Evolutionary conservation across 345 rosid species (phyloP), one percentile per base, ranked within the genome.

Genomic region (Salix viminalis): DNA sequence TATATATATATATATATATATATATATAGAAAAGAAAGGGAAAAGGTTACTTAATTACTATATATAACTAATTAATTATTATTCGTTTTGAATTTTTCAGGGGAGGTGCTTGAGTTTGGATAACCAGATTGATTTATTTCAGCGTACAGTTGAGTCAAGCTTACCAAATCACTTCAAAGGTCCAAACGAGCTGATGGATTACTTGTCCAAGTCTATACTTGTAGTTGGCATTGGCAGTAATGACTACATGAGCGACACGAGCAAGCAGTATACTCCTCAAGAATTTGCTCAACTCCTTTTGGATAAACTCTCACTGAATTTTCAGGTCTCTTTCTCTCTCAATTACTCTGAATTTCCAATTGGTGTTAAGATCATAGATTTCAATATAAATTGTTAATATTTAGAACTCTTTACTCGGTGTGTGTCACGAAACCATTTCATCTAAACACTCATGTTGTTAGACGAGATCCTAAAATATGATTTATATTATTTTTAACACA

Each of bases 101-200:
- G 90, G 90, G 0, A 80, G 70, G 79, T 84, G 90, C 80, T 74
- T 87, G 79, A 79, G 46, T 26, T 46, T 87, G 80, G 84, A 48
- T 21, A 82, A 87, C 19, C 89, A 86, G 64, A 79, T 87, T n/a
- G 73, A 36, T 21, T 56, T 86, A 32, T 86, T 87, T 60, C 37
- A 77, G 54, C 16, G 6, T 24, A 82, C 80, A n/a, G 64, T 79
- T 0, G 34, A 41, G 19, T 42, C 41, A 12, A 66, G 75, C 56
- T 46, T 83, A 66, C 52, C 75, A 9, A 75, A 8, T 14, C 76
- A 82, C 9, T 80, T 84, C 41, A 58, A 66, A 0, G 75, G 52
- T 60, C 18, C 77, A 2, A 11, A 75, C n/a, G 81, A 65, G 26
- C 62, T 79, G 0, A 71, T 66, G 21, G 24, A 66, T 2, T 71